Evolutionary conservation across 1,284 basidiomycete genomes (phyloP).

Genomic region (Rhodotorula sp.): DNA sequence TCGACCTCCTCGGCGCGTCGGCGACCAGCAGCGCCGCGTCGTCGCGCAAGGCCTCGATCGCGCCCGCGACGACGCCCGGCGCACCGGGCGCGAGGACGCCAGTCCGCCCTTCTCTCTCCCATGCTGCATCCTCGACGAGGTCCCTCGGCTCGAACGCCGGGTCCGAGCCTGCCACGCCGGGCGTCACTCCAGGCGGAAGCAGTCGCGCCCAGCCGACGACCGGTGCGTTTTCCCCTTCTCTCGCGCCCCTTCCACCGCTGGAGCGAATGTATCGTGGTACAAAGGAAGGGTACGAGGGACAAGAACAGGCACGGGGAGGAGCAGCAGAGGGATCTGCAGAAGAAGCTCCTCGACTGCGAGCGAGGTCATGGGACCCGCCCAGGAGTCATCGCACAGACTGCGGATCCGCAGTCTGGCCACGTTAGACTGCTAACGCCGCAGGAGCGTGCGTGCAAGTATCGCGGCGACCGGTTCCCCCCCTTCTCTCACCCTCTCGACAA

Average conservation of each 20-base stretch:
- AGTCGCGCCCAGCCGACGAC: slow-evolving; percentile 29
- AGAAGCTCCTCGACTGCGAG: too few relatives aligned
- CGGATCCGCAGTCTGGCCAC: neutral
- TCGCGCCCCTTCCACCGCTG: neutral
- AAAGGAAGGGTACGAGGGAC: neutral
- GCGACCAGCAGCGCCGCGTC: slow-evolving; percentile 5
- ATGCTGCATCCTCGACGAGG: neutral
- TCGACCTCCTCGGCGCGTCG: slow-evolving; percentile 30
- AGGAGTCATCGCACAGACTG: too few relatives aligned
- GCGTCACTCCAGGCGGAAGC: slow-evolving; percentile 11
- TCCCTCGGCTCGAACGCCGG: slow-evolving; percentile 5
- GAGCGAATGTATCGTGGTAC: neutral
- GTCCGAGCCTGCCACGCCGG: slow-evolving; percentile 27
- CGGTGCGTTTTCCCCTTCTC: slow-evolving; percentile 17
- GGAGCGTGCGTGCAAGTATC: neutral
- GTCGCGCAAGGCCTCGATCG: slow-evolving; percentile 19
- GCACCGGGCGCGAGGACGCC: slow-evolving; percentile 1
- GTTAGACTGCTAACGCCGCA: neutral
- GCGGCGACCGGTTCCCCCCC: too few relatives aligned
- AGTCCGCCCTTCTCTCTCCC: slow-evolving; percentile 11
- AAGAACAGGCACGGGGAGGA: too few relatives aligned
- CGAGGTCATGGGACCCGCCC: too few relatives aligned
- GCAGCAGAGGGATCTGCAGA: too few relatives aligned
- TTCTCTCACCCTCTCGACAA: neutral
- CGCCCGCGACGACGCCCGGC: neutral